These are phyloP conservation scores for Hyaloscypha finlandica DNA, from an alignment of 495 filamentous ascomycete species.

Conservation along the genomic window DNA sequence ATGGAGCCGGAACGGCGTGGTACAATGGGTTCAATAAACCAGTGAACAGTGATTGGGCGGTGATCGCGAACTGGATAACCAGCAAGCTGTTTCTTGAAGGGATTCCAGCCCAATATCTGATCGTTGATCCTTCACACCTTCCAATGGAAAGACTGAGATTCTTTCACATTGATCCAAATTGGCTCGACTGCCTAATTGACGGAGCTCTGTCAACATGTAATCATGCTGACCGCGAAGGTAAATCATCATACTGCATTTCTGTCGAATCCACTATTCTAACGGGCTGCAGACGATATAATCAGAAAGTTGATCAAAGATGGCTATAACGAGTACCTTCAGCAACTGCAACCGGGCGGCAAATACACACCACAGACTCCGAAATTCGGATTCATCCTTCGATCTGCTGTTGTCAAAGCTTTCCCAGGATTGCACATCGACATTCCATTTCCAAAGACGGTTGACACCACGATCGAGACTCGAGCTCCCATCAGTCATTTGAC, in stretches of 20 bases:
- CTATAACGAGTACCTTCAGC: conserved; percentile 40
- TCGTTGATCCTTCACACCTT: conserved; percentile 42
- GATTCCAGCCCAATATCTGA: conserved; percentile 41
- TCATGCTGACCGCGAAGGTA: conserved; percentile 39
- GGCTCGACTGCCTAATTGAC: conserved; percentile 49
- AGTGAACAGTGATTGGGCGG: conserved; percentile 12
- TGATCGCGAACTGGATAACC: conserved; percentile 40
- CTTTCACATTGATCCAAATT: conserved; percentile 49
- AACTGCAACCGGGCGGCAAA: too few relatives aligned
- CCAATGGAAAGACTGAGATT: conserved; percentile 46
- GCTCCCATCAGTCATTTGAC: too few relatives aligned
- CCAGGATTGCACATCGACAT: too few relatives aligned
- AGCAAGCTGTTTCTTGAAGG: conserved; percentile 39
- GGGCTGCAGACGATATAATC: conserved; percentile 28
- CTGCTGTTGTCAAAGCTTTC: too few relatives aligned
- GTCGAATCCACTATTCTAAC: too few relatives aligned
- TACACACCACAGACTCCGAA: conserved; percentile 5
- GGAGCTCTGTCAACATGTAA: conserved; percentile 49
- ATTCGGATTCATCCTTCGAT: not conserved
- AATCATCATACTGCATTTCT: too few relatives aligned
- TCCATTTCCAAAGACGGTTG: too few relatives aligned
- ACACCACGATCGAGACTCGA: too few relatives aligned
- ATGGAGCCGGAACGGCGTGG: not conserved
- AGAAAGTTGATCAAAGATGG: conserved; percentile 38
- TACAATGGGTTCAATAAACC: conserved; percentile 5